Base-by-base conservation (phyloP, 371 early-diverging fungal genomes). In the Gilbertella persicaria region DNA sequence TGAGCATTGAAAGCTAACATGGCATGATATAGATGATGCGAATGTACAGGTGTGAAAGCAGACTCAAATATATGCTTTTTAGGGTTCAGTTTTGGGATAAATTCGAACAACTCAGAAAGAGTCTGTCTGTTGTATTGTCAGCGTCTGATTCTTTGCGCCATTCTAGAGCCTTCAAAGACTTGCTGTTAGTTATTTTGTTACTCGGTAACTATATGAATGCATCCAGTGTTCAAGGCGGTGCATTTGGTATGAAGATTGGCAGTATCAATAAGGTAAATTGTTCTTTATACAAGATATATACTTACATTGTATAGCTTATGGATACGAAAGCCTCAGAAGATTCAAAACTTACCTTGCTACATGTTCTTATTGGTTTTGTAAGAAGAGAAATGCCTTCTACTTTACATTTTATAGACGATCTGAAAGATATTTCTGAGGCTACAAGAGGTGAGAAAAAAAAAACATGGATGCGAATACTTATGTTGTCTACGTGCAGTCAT, bases 201-300 rank as follows among this genome's bases (percentile, higher is more conserved):
- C 53, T 85, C 12, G 85, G 85, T 41, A 85, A 85, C 48, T 85
- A 68, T 48, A 83, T 85, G 85, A 85, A 85, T 54, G 77, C 68
- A 0, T 66, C 74, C 1, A 73, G 73, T 40, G 45, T 71, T n/a
- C 77, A 79, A 53, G 85, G 85, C 14, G 80, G 79, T 35, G 85
- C 85, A 1, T 84, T 70, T 60, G 85, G 85, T 29, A 75, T 84
- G 58, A 56, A 64, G 14, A 71, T 85, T 2, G 51, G 64, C 5
- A 80, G 78, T 56, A 64, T 85, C 19, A 69, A 66, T 41, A 84
- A 83, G 73, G 79, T 78, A 69, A 26, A 17, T 33, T 10, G 26
- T 16, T 20, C 14, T 20, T 41, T 19, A 41, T 7, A 14, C 20
- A 1, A 30, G 10, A 23, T 42, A 13, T 33, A 23, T 26, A 6